These are phyloP conservation scores for Fusarium aywerte DNA, from an alignment of 2,329 filamentous ascomycete species.

Conservation along the genomic window DNA sequence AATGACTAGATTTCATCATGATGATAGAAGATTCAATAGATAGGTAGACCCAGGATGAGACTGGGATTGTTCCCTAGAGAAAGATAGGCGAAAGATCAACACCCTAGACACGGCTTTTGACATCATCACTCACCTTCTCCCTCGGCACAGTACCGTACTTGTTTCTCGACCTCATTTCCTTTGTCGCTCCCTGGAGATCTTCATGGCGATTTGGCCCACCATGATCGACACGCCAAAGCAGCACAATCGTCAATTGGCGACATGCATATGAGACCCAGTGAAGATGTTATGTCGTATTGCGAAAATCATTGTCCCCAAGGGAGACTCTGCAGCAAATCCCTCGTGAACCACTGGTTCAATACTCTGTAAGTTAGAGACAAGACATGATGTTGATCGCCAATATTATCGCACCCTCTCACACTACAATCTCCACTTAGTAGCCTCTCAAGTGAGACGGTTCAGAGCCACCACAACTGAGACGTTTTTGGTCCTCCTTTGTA, in stretches of 20 bases:
- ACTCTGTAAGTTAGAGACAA: conserved; percentile 9
- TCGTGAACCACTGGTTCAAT: neutral
- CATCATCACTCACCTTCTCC: conserved; percentile 29
- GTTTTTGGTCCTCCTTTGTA: conserved; percentile 27
- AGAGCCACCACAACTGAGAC: conserved; percentile 31
- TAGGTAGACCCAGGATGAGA: conserved; percentile 23
- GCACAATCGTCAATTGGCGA: conserved; percentile 4
- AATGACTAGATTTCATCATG: conserved; percentile 36
- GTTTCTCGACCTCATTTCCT: conserved; percentile 26
- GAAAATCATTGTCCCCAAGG: conserved; percentile 11
- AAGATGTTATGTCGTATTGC: conserved; percentile 24
- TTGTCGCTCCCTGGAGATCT: conserved; percentile 27
- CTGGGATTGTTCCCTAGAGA: conserved; percentile 4
- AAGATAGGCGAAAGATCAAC: conserved; percentile 31
- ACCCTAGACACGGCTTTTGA: conserved; percentile 21
- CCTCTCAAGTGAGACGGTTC: conserved; percentile 25
- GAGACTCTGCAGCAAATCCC: conserved; percentile 15
- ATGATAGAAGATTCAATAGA: conserved; percentile 28
- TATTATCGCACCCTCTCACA: conserved; percentile 16
- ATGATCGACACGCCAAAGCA: conserved; percentile 26
- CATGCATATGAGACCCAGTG: conserved; percentile 34
- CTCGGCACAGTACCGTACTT: conserved; percentile 12
- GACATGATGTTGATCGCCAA: conserved; percentile 8
- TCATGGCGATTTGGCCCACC: conserved; percentile 21
- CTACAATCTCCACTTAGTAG: conserved; percentile 19